These are phyloP conservation scores for Pleurotus sapidus DNA, from an alignment of 768 basidiomycete species.

Conservation along the genomic window DNA sequence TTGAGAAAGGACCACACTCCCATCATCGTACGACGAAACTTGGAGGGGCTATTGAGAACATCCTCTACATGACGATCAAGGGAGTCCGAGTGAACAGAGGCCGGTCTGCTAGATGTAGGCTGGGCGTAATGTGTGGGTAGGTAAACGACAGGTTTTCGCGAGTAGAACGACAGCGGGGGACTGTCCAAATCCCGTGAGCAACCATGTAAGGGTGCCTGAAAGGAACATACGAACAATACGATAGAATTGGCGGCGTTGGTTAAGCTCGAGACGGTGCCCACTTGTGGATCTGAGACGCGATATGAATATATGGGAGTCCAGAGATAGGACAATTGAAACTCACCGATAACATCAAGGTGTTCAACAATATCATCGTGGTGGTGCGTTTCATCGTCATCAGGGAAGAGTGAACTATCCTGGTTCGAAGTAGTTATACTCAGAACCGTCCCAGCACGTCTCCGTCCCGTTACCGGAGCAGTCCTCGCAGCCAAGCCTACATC, in stretches of 20 bases:
- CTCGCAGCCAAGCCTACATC: constrained; percentile 10
- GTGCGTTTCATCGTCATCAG: constrained; percentile 24
- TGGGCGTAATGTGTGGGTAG: constrained; percentile 37
- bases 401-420: constrained; percentile 10
- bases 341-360: constrained; percentile 79
- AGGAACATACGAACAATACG: constrained; percentile 45
- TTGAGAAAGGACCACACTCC: constrained; percentile 84
- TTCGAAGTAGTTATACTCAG: constrained; percentile 32
- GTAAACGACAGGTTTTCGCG: constrained; percentile 64
- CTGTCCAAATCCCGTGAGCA: constrained; percentile 25
- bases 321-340: constrained; percentile 10
- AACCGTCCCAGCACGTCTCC: constrained; percentile 42
- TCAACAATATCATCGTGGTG: constrained; percentile 83
- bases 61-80: constrained; percentile 81
- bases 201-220: not conserved
- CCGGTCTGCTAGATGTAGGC: constrained; percentile 24
- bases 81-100: constrained; percentile 30
- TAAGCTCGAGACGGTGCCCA: constrained; percentile 70
- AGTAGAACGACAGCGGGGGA: constrained; percentile 69
- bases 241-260: constrained; percentile 82
- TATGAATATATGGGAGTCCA: constrained; percentile 2
- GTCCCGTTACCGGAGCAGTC: constrained; percentile 12
- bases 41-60: constrained; percentile 60
- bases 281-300: constrained; percentile 55
- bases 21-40: constrained; percentile 52